Evolutionary conservation across 2,329 filamentous ascomycete genomes (phyloP), one percentile per base, ranked within the genome.

Genomic region (Juglanconis juglandina): DNA sequence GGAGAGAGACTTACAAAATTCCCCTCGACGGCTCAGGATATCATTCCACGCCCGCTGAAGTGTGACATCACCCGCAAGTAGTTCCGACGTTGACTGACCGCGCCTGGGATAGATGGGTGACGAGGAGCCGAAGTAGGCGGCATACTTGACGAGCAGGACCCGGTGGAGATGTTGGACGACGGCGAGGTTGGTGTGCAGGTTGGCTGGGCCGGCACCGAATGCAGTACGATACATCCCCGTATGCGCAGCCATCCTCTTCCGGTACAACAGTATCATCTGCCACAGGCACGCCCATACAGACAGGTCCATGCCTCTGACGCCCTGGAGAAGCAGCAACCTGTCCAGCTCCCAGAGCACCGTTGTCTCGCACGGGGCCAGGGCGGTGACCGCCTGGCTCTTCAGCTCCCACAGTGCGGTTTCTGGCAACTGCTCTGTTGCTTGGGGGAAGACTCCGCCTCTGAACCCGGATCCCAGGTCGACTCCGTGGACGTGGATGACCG

Each of bases 61-160:
- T 9, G 14, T 46, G 6, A 33, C 34, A 32, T 63, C 47, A 4
- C 58, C 60, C 39, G 24, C 48, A 34, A 66, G 48, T 56, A 61
- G 53, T 65, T 64, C 60, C 59, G 30, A 63, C 60, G 32, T 68
- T 61, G 49, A 39, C n/a, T 51, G 55, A 24, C 56, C 66, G 53
- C 35, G 32, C 44, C 39, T 51, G 3, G 48, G 60, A 34, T 33
- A 63, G 17, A 50, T 34, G 41, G 66, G 67, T 56, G 68, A 69
- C 53, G 68, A 66, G 52, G 69, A 68, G 35, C 66, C 60, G 58
- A 71, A 71, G 50, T 67, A 65, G 50, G 67, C 66, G 41, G 70
- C 69, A 53, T 68, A 72, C 63, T 71, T 70, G 11, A 72, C 67
- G 17, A 69, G 65, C 14, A 71, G 58, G 30, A 67, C 66, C 47